These are phyloP conservation scores for Chernovozyma aurita DNA, from an alignment of 1,139 yeast genomes.

Conservation along the genomic window DNA sequence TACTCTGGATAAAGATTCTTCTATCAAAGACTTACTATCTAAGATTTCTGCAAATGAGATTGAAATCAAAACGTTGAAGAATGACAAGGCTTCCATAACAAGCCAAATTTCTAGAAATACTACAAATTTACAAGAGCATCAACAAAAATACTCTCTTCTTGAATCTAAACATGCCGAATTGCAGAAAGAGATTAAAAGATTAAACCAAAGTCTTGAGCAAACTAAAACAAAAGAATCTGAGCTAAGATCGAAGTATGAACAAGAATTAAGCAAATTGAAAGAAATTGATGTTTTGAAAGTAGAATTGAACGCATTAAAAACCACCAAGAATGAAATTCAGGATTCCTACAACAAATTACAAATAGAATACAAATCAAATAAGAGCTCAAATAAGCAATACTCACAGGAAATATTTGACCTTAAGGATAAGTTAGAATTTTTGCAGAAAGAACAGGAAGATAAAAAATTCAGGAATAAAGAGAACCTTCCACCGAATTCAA, in stretches of 20 bases:
- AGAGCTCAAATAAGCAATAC: conserved; percentile 22
- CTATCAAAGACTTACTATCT: conserved; percentile 1
- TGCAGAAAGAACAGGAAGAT: conserved; percentile 16
- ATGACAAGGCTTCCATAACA: conserved; percentile 7
- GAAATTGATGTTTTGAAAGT: conserved; percentile 8
- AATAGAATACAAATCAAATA: conserved; percentile 32
- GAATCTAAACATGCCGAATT: conserved; percentile 1
- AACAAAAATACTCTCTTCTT: neutral
- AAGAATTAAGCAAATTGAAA: conserved; percentile 7
- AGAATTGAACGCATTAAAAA: conserved; percentile 5
- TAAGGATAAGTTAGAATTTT: conserved; percentile 18
- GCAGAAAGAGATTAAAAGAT: conserved; percentile 3
- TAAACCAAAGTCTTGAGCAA: conserved; percentile 6
- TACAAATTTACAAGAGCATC: neutral
- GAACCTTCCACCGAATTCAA: conserved; percentile 32
- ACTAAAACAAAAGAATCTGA: conserved; percentile 8
- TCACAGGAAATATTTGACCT: conserved; percentile 23
- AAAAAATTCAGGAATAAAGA: conserved; percentile 34
- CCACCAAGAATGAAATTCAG: conserved; percentile 13
- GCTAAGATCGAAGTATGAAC: conserved; percentile 8
- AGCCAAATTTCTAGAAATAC: neutral
- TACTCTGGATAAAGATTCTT: conserved; percentile 1
- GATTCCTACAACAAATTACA: conserved; percentile 20
- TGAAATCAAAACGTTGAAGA: conserved; percentile 4
- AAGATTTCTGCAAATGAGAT: neutral